Percentiles rank a stretch among this genome's conserved stretches.
phyloP scores from a whole-genome alignment of 345 rosid species.

The Populus davidiana region DNA sequence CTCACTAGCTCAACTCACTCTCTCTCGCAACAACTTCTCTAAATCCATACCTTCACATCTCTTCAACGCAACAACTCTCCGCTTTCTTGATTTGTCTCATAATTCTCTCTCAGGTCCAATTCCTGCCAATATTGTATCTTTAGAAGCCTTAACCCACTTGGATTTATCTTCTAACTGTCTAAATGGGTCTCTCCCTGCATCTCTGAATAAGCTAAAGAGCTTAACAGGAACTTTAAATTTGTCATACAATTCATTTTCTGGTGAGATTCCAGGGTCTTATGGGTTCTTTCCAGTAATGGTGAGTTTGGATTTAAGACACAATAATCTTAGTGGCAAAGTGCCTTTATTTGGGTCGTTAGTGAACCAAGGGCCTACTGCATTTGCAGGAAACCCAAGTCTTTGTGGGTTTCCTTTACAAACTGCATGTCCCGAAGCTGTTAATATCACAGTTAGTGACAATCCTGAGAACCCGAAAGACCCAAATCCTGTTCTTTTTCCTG shows the following conservation, averaged over 20 bases:
- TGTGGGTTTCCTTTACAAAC: conserved; percentile 84
- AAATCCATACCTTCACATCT: conserved; percentile 55
- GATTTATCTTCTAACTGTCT: conserved; percentile 70
- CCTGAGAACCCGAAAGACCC: conserved; percentile 42
- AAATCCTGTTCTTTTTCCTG: conserved; percentile 14
- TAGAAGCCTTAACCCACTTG: conserved; percentile 52
- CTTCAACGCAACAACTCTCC: conserved; percentile 50
- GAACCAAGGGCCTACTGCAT: conserved; percentile 97
- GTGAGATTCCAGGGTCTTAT: conserved; percentile 65
- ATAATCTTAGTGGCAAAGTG: conserved; percentile 78
- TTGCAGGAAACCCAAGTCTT: conserved; percentile 68
- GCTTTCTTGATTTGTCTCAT: conserved; percentile 62
- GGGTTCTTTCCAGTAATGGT: conserved; percentile 69
- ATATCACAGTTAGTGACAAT: conserved; percentile 34
- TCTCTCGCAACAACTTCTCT: conserved; percentile 65
- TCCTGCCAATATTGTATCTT: conserved; percentile 46
- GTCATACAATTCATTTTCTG: conserved; percentile 65
- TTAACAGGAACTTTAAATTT: conserved; percentile 72
- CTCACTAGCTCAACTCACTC: conserved; percentile 57
- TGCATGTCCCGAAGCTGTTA: conserved; percentile 54
- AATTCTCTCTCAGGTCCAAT: conserved; percentile 68
- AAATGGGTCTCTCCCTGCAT: conserved; percentile 68
- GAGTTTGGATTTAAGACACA: conserved; percentile 78
- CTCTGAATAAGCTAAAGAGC: conserved; percentile 51
- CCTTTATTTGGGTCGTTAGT: conserved; percentile 78